Evolutionary conservation across 192 early-diverging fungal genomes (phyloP), one percentile per base, ranked within the genome.

Genomic region (Linnemannia schmuckeri): DNA sequence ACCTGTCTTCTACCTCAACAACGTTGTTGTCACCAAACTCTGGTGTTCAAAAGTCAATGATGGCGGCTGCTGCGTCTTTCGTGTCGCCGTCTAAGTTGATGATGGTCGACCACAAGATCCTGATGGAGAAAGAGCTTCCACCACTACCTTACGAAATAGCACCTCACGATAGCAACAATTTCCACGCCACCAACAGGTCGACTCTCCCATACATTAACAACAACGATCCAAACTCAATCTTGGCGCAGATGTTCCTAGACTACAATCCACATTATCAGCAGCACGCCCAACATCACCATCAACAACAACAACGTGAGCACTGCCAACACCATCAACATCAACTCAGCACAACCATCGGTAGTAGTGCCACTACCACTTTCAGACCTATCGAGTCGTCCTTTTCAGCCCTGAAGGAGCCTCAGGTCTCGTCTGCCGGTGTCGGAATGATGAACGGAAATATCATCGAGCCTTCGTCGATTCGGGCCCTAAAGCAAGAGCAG

Each of bases 101-200:
- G 72, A 73, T 73, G 27, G 30, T 46, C 27, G 72, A 73, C 42
- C 42, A 46, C 38, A 73, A 73, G 30, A 22, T 75, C 33, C 24
- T 52, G 74, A 30, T 63, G 71, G 72, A 78, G 17, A 83, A 77
- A 37, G 82, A 83, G 2, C 44, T 82, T 7, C 75, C 81, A 49
- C 70, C 52, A 12, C 27, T 82, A 24, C 75, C 75, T 15, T 9
- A 61, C 5, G 81, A 74, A 15, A 41, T 10, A 3, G 24, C 12
- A 33, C 10, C 27, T 15, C 30, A 66, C 6, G 10, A 30, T 10
- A 30, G 4, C 27, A 33, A 30, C n/a, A 61, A 27, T 55, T 24
- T 27, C 27, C 5, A 27, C 24, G n/a, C 57, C 57, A 61, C 57
- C 57, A 61, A 61, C n/a, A 61, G n/a, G n/a, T 61, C n/a, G 52